Percentiles rank a stretch among this genome's conserved stretches.
phyloP scores from a whole-genome alignment of 2,329 filamentous ascomycete species.

The Xylaria sp. region DNA sequence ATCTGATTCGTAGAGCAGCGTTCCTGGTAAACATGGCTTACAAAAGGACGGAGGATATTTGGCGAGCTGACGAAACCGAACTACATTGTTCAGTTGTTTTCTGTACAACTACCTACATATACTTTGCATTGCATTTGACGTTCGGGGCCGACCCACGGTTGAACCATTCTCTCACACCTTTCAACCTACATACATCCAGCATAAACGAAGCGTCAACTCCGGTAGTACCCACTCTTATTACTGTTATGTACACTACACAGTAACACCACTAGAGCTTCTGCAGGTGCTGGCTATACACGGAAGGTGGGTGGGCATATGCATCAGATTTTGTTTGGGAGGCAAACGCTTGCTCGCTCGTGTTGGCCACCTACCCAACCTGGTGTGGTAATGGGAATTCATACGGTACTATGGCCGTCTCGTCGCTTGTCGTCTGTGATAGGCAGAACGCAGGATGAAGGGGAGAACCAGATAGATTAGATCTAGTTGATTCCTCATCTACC shows the following conservation, averaged over 20 bases:
- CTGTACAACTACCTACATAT: conserved; percentile 2
- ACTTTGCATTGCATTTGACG: conserved; percentile 7
- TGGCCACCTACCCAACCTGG: conserved; percentile 6
- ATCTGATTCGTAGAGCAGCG: background rate
- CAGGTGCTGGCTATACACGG: conserved; percentile 9
- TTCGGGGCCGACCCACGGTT: conserved; percentile 23
- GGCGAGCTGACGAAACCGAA: conserved; percentile 13
- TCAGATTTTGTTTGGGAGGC: conserved; percentile 11
- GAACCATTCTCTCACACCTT: conserved; percentile 12
- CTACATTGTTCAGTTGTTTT: background rate
- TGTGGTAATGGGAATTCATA: background rate
- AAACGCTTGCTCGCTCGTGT: conserved; percentile 23
- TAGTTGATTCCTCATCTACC: background rate
- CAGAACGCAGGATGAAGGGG: background rate
- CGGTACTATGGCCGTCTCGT: background rate
- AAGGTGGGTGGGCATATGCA: conserved; percentile 26
- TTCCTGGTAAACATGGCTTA: conserved; percentile 4
- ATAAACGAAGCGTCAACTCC: background rate
- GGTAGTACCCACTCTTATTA: conserved; percentile 15
- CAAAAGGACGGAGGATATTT: conserved; percentile 6
- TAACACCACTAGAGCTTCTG: conserved; percentile 16
- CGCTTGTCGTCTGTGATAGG: conserved; percentile 6
- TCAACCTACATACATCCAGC: background rate
- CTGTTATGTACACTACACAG: no score
- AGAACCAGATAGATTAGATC: background rate